phyloP scores from a whole-genome alignment of 495 filamentous ascomycete species.

The Staphylotrichum tortipilum region DNA sequence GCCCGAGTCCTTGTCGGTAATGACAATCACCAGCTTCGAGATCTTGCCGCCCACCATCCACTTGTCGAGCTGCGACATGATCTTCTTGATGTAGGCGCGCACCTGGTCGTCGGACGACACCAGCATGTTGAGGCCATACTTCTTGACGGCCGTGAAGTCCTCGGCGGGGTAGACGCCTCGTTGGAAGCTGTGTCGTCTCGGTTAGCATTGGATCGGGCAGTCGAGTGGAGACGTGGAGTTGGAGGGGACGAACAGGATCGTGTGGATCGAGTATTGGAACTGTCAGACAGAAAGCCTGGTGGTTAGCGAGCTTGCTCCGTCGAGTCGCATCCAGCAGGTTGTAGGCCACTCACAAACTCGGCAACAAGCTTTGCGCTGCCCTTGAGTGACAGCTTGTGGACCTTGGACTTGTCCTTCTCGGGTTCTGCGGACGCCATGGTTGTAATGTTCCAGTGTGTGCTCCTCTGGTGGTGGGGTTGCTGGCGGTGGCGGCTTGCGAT shows the following conservation, averaged over 20 bases:
- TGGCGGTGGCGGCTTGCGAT: too few relatives aligned
- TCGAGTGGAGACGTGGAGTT: constrained; percentile 1
- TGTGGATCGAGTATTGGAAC: constrained; percentile 97
- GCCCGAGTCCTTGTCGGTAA: constrained; percentile 91
- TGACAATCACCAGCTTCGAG: constrained; percentile 89
- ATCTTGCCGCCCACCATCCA: constrained; percentile 98
- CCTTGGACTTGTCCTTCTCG: constrained; percentile 76
- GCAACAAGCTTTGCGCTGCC: constrained; percentile 87
- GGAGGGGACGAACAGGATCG: constrained; percentile 53
- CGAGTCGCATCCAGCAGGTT: neutral
- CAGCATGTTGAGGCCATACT: constrained; percentile 99
- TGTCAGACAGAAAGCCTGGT: constrained; percentile 24
- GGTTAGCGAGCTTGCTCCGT: neutral
- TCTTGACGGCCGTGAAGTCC: constrained; percentile 95
- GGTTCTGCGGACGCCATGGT: neutral
- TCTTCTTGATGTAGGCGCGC: constrained; percentile 97
- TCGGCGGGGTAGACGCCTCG: constrained; percentile 95
- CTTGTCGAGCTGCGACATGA: constrained; percentile 89
- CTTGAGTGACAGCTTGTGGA: constrained; percentile 89
- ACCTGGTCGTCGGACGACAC: constrained; percentile 95
- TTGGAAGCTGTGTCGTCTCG: constrained; percentile 78
- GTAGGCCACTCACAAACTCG: constrained; percentile 67
- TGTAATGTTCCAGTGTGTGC: neutral
- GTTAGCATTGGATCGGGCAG: too few relatives aligned
- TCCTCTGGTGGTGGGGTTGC: neutral